These are phyloP conservation scores for Penicillium mononematosum DNA, from an alignment of 495 filamentous ascomycete genomes.

Conservation along the genomic window DNA sequence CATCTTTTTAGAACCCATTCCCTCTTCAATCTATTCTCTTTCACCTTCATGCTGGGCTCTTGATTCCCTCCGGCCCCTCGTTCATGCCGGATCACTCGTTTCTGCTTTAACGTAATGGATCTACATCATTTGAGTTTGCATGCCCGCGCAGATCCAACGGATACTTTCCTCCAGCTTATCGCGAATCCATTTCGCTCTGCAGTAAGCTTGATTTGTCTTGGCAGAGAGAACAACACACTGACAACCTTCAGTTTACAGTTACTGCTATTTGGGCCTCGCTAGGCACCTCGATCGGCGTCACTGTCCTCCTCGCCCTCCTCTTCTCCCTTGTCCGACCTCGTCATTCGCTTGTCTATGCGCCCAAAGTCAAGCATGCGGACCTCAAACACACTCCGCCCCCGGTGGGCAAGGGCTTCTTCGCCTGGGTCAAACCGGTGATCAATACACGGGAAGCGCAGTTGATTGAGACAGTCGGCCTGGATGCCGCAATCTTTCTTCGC, in stretches of 20 bases:
- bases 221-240: not conserved
- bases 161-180: conserved; percentile 48
- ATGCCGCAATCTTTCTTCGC: conserved; percentile 86
- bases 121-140: conserved; percentile 27
- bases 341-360: conserved; percentile 88
- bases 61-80: conserved; percentile 9
- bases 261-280: conserved; percentile 75
- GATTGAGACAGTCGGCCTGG: conserved; percentile 77
- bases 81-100: conserved; percentile 30
- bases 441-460: conserved; percentile 72
- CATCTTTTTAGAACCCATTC: not conserved
- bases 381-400: conserved; percentile 90
- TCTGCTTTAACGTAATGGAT: conserved; percentile 30
- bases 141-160: conserved; percentile 22
- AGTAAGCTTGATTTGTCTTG: conserved; percentile 27
- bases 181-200: conserved; percentile 47
- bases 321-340: conserved; percentile 91
- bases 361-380: conserved; percentile 90
- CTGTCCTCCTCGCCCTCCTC: conserved; percentile 65
- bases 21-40: not conserved
- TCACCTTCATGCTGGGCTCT: conserved; percentile 2
- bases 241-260: conserved; percentile 49
- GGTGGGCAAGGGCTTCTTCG: conserved; percentile 78
- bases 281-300: conserved; percentile 75
- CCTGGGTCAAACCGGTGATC: conserved; percentile 79